A percentile compares a stretch with the other conserved stretches of the same genome.
Conservation (phyloP, 441 rosid genomes). For the Erysimum pusillum region DNA sequence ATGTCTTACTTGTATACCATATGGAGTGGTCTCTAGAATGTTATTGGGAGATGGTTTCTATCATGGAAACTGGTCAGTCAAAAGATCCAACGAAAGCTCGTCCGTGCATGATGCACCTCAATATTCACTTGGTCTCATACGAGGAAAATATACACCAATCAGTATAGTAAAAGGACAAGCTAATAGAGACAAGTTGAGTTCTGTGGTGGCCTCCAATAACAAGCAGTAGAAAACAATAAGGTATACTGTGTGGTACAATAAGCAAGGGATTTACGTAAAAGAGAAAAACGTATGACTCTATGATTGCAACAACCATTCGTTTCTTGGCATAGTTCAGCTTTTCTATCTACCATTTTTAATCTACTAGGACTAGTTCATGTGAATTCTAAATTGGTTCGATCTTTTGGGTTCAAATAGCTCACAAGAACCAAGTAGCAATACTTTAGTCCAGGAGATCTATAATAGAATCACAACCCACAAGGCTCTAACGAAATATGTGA, state of each 20-base stretch:
- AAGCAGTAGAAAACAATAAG: slow-evolving; percentile 4
- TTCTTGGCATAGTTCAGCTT: background rate
- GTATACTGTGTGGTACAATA: slow-evolving; percentile 19
- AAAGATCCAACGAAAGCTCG: slow-evolving; percentile 30
- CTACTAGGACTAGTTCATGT: slow-evolving; percentile 12
- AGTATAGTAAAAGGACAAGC: background rate
- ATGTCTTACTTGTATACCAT: slow-evolving; percentile 44
- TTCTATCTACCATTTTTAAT: slow-evolving; percentile 6
- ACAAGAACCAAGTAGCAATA: background rate
- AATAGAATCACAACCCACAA: background rate
- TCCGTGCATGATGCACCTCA: slow-evolving; percentile 26
- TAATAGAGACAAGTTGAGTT: slow-evolving; percentile 34
- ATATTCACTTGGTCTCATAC: slow-evolving; percentile 36
- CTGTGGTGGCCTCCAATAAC: slow-evolving; percentile 35
- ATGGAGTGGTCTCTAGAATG: slow-evolving; percentile 39
- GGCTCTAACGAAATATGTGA: background rate
- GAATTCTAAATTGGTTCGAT: slow-evolving; percentile 2
- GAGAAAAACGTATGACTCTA: slow-evolving; percentile 15
- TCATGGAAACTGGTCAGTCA: slow-evolving; percentile 46
- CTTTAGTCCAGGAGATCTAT: background rate
- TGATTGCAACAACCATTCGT: slow-evolving; percentile 29
- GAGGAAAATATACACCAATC: slow-evolving; percentile 34
- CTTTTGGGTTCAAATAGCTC: background rate
- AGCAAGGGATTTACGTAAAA: slow-evolving; percentile 18
- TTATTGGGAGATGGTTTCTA: slow-evolving; percentile 45